phyloP scores from a whole-genome alignment of 805 yeast genomes.

The Yarrowia sp. region DNA sequence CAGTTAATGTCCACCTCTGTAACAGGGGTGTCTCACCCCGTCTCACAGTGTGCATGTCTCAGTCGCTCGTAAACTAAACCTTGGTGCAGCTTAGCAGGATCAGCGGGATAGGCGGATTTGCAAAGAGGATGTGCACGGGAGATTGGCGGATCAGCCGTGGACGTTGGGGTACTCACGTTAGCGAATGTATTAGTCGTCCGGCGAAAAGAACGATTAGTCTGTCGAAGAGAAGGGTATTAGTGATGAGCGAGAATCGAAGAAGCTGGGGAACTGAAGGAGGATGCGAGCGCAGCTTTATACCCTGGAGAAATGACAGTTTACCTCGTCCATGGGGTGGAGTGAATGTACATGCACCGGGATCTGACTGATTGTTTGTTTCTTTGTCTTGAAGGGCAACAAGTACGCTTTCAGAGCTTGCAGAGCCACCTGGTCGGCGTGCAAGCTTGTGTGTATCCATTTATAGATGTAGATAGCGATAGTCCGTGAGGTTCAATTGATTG shows the following conservation, averaged over 20 bases:
- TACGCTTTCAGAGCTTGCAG: background rate
- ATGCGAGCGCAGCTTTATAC: background rate
- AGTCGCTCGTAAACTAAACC: background rate
- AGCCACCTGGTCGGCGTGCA: background rate
- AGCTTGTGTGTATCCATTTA: too few species aligned
- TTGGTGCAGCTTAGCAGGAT: background rate
- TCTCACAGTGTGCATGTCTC: background rate
- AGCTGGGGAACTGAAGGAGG: slow-evolving; percentile 1
- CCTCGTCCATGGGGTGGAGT: background rate
- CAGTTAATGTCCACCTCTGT: background rate
- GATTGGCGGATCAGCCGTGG: background rate
- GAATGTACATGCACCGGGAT: slow-evolving; percentile 1
- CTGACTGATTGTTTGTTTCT: background rate
- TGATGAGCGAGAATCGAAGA: background rate
- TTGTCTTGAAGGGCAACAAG: background rate
- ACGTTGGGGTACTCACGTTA: background rate
- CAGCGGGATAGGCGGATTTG: slow-evolving; percentile 3
- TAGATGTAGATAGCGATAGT: too few species aligned
- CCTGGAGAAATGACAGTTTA: background rate
- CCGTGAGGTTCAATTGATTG: too few species aligned
- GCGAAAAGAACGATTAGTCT: background rate
- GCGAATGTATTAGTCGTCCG: background rate
- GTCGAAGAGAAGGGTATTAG: background rate
- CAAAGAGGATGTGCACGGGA: background rate
- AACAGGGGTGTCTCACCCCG: too few species aligned